Percentiles rank a stretch among this genome's conserved stretches.
These are phyloP conservation scores for Blastobotrys attinorum DNA, from an alignment of 805 yeast species.

Conservation along the genomic window DNA sequence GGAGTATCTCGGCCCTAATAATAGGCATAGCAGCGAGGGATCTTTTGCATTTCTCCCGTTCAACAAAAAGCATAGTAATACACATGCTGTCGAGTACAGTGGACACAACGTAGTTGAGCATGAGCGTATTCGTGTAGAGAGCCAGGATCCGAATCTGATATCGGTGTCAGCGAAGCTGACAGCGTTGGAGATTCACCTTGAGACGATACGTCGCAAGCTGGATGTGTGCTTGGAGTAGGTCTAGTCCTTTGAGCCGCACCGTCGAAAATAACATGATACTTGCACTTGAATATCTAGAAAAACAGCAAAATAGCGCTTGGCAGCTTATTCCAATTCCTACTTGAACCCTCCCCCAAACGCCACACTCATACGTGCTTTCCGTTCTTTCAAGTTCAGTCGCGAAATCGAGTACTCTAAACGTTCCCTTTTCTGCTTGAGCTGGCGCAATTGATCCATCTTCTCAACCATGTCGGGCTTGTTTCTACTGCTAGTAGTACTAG, in stretches of 20 bases:
- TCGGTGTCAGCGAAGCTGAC: conserved; percentile 18
- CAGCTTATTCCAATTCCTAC: too few relatives aligned
- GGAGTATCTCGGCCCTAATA: conserved; percentile 7
- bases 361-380: conserved; percentile 16
- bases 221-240: conserved; percentile 27
- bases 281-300: too few relatives aligned
- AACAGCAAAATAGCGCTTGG: too few relatives aligned
- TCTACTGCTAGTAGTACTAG: not conserved
- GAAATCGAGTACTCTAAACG: conserved; percentile 18
- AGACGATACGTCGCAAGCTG: conserved; percentile 15
- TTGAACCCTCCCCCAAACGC: conserved; percentile 6
- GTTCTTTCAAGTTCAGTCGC: conserved; percentile 17
- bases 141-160: conserved; percentile 22
- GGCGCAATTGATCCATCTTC: conserved; percentile 12
- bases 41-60: conserved; percentile 4
- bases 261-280: too few relatives aligned
- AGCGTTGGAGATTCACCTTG: conserved; percentile 18
- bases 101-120: conserved; percentile 15
- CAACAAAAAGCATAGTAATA: conserved; percentile 1
- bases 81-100: conserved; percentile 7
- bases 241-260: too few relatives aligned
- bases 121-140: conserved; percentile 17
- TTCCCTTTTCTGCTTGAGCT: conserved; percentile 17
- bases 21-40: too few relatives aligned
- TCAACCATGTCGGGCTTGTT: conserved; percentile 5